Evolutionary conservation across 306 rosid species (phyloP), one percentile per base, ranked within the genome.

Genomic region (Prunus mira): DNA sequence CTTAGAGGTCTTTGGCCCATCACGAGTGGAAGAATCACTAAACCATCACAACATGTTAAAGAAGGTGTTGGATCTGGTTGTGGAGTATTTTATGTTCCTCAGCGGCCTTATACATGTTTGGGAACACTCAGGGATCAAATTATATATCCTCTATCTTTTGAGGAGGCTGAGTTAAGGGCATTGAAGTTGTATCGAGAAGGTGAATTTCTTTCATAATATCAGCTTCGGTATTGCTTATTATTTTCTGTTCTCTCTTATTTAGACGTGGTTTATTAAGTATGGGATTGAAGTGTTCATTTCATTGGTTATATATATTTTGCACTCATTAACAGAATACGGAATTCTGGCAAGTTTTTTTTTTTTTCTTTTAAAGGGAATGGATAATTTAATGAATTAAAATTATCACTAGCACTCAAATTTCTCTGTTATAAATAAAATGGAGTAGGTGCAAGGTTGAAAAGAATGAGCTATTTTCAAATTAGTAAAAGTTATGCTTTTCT

Each of bases 51-150:
- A 71, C 81, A 86, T 65, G 70, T 78, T 73, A 81, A 82, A 58
- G 89, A 77, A 66, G 91, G 84, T 76, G 83, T 79, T 64, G 93
- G 82, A 80, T 83, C 88, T 65, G 87, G 90, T 78, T 86, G 90
- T 69, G 87, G 90, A 73, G 87, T 90, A 79, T 95, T 90, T 78
- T 95, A 95, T 84, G 97, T 95, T 85, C 99, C 99, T 86, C 99
- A 95, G 81, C 87, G 97, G 49, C 97, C 99, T 3, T 95, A 95
- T 71, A 95, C 99, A 4, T 95, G 99, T 82, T 80, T 95, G 85
- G 99, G 99, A 80, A 92, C 97, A 43, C 88, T 95, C 75, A 88
- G 99, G 77, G 99, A 95, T 85, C 99, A 95, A 88, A 95, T 95
- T 67, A 95, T 95, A 86, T 95, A 95, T 80, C 99, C 99, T 30